Base-by-base conservation (phyloP, 441 rosid species). In the Melastoma candidum region DNA sequence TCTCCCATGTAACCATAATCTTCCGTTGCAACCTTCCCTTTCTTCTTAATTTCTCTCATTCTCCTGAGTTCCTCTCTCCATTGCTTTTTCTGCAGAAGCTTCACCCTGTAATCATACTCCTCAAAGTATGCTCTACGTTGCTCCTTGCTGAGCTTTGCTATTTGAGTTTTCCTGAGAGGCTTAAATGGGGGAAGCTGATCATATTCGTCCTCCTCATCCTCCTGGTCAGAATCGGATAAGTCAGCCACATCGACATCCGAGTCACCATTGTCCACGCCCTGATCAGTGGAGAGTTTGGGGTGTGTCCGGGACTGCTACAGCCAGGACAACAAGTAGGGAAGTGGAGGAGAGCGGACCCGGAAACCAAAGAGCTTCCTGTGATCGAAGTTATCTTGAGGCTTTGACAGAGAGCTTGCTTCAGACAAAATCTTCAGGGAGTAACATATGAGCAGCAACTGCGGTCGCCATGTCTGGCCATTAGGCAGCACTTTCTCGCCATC, bases 181-280 rank as follows among this genome's bases (percentile, higher is more conserved):
- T 79, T 90, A 68, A 90, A 90, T 51, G 98, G 88, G 47, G 98
- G 98, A 57, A 92, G 90, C 78, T 83, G 90, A 22, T 90, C 95
- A 66, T 87, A 90, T 73, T 90, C 98, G 26, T 85, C 95, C 63
- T 75, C 95, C 3, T 77, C 95, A 44, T 90, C 97, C 56, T 82
- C 94, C 60, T 80, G 76, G 58, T 90, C 94, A 43, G 86, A 68
- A 74, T 87, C 96, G 29, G 83, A 84, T 45, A 77, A 66, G 60
- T 90, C 95, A 63, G 70, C 85, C 77, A 84, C 65, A 27, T 90
- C 97, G 51, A 90, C 58, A 58, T 90, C 95, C 53, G 95, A 85
- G 63, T 89, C 97, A 49, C 74, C 87, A 67, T 72, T 76, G 32
- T 83, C 90, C 70, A 72, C 77, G 59, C 94, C 89, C 64, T 83